Evolutionary conservation across 2,329 filamentous ascomycete species (phyloP).

Genomic region (Fusarium begoniae): DNA sequence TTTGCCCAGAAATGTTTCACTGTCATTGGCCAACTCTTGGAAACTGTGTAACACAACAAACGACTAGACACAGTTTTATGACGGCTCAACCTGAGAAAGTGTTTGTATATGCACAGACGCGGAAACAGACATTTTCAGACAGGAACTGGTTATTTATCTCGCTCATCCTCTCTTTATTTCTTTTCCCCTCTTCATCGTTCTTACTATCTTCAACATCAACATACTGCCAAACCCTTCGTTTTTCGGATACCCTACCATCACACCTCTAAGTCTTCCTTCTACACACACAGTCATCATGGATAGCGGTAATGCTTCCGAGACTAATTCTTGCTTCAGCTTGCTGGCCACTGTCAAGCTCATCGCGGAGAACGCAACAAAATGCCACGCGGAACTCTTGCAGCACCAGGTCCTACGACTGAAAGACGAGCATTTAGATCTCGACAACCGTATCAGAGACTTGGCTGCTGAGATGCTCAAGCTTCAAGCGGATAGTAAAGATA

Average conservation of each 20-base stretch:
- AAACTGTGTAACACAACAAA: background rate
- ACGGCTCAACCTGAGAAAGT: background rate
- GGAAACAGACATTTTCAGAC: background rate
- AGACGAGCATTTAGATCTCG: background rate
- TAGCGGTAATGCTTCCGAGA: background rate
- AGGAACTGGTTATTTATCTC: background rate
- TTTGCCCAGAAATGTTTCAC: background rate
- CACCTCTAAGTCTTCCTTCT: fast-evolving
- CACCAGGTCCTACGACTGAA: background rate
- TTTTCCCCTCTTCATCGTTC: background rate
- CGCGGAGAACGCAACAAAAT: background rate
- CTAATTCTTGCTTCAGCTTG: background rate
- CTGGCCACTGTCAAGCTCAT: background rate
- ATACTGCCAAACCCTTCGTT: background rate
- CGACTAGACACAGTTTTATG: background rate
- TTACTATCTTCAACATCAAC: background rate
- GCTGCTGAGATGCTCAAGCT: background rate
- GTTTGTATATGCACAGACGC: background rate
- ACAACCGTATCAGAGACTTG: background rate
- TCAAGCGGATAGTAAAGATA: background rate
- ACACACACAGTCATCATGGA: background rate
- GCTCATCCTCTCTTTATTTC: too few relatives aligned
- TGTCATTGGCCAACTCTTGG: background rate
- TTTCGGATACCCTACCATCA: fast-evolving
- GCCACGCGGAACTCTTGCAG: background rate